Percentiles rank a stretch among this genome's conserved stretches.
Evolutionary conservation across 2,329 filamentous ascomycete genomes (phyloP).

Genomic region (Aureobasidium sp.): DNA sequence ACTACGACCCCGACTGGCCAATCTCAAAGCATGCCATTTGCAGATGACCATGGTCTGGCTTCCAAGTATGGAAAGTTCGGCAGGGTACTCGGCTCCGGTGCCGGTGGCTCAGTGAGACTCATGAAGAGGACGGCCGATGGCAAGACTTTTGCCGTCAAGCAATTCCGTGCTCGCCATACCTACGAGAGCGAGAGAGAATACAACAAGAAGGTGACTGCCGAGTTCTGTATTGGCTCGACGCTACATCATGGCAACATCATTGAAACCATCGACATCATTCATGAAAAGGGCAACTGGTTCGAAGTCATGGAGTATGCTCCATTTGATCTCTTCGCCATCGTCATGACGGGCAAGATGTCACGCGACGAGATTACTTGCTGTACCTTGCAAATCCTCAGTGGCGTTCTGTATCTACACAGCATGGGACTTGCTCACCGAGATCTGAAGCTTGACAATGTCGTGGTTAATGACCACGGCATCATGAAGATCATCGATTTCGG

Average conservation of each 20-base stretch:
- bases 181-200: constrained; percentile 96
- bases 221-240: constrained; percentile 96
- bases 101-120: constrained; percentile 85
- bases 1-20: constrained; percentile 31
- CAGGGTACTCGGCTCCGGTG: constrained; percentile 85
- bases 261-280: constrained; percentile 92
- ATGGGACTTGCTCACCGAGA: constrained; percentile 94
- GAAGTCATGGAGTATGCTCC: constrained; percentile 99
- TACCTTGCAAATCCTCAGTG: constrained; percentile 90
- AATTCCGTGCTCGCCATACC: constrained; percentile 83
- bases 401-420: constrained; percentile 88
- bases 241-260: constrained; percentile 97
- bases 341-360: constrained; percentile 98
- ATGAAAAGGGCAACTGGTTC: constrained; percentile 91
- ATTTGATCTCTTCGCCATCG: constrained; percentile 91
- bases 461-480: constrained; percentile 90
- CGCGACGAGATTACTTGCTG: constrained; percentile 84
- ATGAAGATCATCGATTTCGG: constrained; percentile 99
- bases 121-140: constrained; percentile 91
- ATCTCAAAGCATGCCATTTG: constrained; percentile 60
- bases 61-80: constrained; percentile 95
- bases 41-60: constrained; percentile 82
- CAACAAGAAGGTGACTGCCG: constrained; percentile 94
- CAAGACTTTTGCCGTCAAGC: constrained; percentile 94
- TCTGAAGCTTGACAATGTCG: constrained; percentile 94